phyloP scores from a whole-genome alignment of 257 asterid species.

The Thymus quinquecostatus region DNA sequence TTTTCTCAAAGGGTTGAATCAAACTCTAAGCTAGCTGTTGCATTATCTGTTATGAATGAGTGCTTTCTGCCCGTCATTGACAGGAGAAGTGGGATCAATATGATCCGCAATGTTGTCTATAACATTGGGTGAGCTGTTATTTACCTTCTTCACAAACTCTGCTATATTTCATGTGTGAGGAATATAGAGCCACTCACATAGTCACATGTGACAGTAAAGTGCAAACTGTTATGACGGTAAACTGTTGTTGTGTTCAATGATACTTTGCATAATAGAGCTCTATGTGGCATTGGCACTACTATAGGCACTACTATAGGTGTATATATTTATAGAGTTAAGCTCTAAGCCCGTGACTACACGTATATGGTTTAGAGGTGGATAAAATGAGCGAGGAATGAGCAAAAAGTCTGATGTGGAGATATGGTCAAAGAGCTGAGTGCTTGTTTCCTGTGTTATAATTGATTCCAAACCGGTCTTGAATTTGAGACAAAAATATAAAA shows the following conservation, averaged over 20 bases:
- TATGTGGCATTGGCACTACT: neutral
- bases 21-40: conserved; percentile 88
- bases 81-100: conserved; percentile 85
- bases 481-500: conserved; percentile 14
- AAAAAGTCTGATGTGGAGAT: neutral
- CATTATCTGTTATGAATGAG: conserved; percentile 77
- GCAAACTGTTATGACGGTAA: neutral
- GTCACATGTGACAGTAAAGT: neutral
- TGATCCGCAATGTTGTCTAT: conserved; percentile 70
- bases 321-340: neutral
- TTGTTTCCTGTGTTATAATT: neutral
- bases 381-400: conserved; percentile 5
- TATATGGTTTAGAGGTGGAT: conserved; percentile 11
- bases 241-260: neutral
- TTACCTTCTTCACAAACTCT: conserved; percentile 3
- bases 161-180: neutral
- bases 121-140: conserved; percentile 82
- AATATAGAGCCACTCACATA: neutral
- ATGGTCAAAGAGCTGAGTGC: neutral
- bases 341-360: neutral
- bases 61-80: conserved; percentile 86
- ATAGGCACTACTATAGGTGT: neutral
- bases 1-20: conserved; percentile 83
- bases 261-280: neutral
- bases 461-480: conserved; percentile 19